Evolutionary conservation across 257 asterid genomes (phyloP).

Genomic region (Cinchona pubescens): DNA sequence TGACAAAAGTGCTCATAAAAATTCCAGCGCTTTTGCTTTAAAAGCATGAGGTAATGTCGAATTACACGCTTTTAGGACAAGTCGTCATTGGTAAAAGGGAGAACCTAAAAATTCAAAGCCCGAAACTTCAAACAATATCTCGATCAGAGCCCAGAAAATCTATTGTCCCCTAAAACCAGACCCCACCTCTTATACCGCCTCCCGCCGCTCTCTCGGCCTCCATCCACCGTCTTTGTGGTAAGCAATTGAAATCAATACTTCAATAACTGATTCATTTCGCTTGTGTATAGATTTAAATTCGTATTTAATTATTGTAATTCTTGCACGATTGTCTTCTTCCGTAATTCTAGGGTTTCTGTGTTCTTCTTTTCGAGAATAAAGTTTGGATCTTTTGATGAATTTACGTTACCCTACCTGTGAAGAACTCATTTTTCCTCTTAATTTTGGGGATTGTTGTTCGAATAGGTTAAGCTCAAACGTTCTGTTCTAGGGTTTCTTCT

Average conservation of each 20-base stretch:
- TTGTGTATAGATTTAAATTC: too few relatives aligned
- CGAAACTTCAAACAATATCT: neutral
- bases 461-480: too few relatives aligned
- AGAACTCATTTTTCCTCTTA: neutral
- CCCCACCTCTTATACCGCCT: neutral
- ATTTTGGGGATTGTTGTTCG: neutral
- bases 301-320: neutral
- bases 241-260: neutral
- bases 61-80: neutral
- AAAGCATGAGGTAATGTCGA: neutral
- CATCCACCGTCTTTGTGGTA: neutral
- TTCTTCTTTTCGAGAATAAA: neutral
- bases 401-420: too few relatives aligned
- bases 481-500: neutral
- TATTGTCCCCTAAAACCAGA: too few relatives aligned
- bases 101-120: slow-evolving; percentile 8
- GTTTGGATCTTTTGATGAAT: neutral
- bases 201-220: neutral
- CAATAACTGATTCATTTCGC: neutral
- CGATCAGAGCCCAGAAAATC: neutral
- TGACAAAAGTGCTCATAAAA: too few relatives aligned
- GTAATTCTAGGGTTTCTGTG: neutral
- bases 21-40: neutral
- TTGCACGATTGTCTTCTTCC: neutral
- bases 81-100: neutral